A percentile compares a stretch with the other conserved stretches of the same genome.
These are phyloP conservation scores for Aspergillus taichungensis DNA, from an alignment of 495 filamentous ascomycete species.

Conservation along the genomic window DNA sequence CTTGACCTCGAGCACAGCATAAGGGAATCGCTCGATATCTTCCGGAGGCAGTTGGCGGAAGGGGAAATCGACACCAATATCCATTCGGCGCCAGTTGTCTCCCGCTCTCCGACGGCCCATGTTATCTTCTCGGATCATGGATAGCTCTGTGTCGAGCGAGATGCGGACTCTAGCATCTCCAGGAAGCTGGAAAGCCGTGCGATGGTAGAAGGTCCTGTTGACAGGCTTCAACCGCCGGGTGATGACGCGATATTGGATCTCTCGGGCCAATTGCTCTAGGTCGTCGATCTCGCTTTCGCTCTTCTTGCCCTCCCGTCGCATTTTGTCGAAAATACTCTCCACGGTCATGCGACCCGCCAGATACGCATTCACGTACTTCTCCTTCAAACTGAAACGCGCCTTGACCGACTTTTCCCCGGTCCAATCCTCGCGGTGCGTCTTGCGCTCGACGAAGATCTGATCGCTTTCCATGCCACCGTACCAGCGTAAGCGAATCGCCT, in stretches of 20 bases:
- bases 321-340: conserved; percentile 83
- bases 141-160: conserved; percentile 91
- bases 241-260: conserved; percentile 88
- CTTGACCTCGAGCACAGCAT: conserved; percentile 95
- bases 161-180: conserved; percentile 95
- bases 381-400: conserved; percentile 87
- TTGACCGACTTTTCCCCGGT: conserved; percentile 99
- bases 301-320: conserved; percentile 89
- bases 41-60: conserved; percentile 80
- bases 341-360: conserved; percentile 73
- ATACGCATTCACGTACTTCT: conserved; percentile 93
- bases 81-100: conserved; percentile 91
- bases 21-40: conserved; percentile 88
- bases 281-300: conserved; percentile 80
- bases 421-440: conserved; percentile 98
- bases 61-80: conserved; percentile 93
- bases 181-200: conserved; percentile 94
- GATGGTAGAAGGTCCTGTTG: conserved; percentile 90
- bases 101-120: conserved; percentile 66
- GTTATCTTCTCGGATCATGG: conserved; percentile 93
- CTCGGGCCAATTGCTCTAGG: conserved; percentile 78
- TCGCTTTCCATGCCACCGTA: conserved; percentile 94
- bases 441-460: conserved; percentile 93
- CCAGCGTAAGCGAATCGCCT: conserved; percentile 94
- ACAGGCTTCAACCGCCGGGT: conserved; percentile 78